Percentiles rank a stretch among this genome's conserved stretches.
These are phyloP conservation scores for Cucurbita moschata DNA, from an alignment of 306 rosid genomes.

Conservation along the genomic window DNA sequence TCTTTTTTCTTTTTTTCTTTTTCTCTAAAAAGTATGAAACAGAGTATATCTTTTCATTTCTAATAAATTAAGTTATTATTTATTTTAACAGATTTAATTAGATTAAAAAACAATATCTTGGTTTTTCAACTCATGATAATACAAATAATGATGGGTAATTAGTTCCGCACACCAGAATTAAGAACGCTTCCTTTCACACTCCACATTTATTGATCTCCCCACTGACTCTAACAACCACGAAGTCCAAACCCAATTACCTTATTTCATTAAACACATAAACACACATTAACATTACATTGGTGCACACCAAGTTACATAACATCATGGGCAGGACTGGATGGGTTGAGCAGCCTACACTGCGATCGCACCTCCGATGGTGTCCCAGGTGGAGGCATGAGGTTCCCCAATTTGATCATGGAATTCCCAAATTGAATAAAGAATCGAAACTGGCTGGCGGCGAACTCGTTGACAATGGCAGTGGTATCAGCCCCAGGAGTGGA, in stretches of 20 bases:
- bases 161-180: not conserved
- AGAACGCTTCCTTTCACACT: not conserved
- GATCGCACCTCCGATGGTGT: constrained; percentile 20
- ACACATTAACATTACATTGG: not conserved
- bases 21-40: too few species aligned
- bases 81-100: too few species aligned
- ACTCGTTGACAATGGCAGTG: not conserved
- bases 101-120: too few species aligned
- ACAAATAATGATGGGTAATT: not conserved
- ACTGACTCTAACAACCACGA: not conserved
- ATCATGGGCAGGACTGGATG: not conserved
- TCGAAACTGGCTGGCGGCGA: not conserved
- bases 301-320: not conserved
- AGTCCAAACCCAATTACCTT: not conserved
- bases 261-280: not conserved
- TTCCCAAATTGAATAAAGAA: constrained; percentile 30
- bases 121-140: too few species aligned
- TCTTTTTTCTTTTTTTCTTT: too few species aligned
- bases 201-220: not conserved
- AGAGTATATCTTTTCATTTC: too few species aligned
- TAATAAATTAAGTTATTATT: too few species aligned
- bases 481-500: constrained; percentile 16
- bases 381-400: constrained; percentile 46
- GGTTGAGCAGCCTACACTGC: not conserved
- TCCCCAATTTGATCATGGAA: constrained; percentile 70